These are phyloP conservation scores for Micractinium conductrix DNA, from an alignment of 139 green algal species.

Conservation along the genomic window DNA sequence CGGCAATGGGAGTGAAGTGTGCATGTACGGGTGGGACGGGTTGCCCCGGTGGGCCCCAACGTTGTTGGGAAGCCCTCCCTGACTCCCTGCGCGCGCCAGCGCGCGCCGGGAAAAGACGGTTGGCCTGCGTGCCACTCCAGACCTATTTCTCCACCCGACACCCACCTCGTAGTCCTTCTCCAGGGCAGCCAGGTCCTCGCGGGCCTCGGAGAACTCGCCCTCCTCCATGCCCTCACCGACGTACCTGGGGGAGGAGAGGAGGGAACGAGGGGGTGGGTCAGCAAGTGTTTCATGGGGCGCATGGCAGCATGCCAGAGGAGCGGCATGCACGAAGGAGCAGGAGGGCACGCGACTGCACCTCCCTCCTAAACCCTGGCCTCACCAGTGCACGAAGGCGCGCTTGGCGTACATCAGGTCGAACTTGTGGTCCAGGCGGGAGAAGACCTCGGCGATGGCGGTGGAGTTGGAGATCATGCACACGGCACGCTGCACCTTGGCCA, in stretches of 20 bases:
- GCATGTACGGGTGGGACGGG: too few relatives aligned
- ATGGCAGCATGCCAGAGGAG: neutral
- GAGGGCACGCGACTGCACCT: too few relatives aligned
- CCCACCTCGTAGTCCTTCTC: constrained; percentile 99
- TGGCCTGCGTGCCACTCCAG: too few relatives aligned
- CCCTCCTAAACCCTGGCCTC: constrained; percentile 83
- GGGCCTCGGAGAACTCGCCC: constrained; percentile 79
- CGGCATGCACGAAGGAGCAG: neutral
- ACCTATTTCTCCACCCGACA: too few relatives aligned
- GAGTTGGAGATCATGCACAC: constrained; percentile 99
- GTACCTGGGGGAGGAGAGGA: constrained; percentile 1
- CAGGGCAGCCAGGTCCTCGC: constrained; percentile 97
- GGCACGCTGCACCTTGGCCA: constrained; percentile 99
- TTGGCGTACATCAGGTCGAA: constrained; percentile 99
- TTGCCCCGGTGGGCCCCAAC: too few relatives aligned
- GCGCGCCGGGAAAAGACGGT: too few relatives aligned
- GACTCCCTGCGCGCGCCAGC: too few relatives aligned
- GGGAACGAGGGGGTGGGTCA: too few relatives aligned
- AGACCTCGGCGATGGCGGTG: constrained; percentile 98
- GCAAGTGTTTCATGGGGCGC: neutral
- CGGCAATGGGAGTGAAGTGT: too few relatives aligned
- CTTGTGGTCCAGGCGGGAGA: constrained; percentile 98
- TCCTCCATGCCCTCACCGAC: constrained; percentile 44
- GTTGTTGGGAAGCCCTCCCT: too few relatives aligned
- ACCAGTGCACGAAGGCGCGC: constrained; percentile 99